These are phyloP conservation scores for Viridothelium virens DNA, from an alignment of 495 filamentous ascomycete genomes.

Conservation along the genomic window DNA sequence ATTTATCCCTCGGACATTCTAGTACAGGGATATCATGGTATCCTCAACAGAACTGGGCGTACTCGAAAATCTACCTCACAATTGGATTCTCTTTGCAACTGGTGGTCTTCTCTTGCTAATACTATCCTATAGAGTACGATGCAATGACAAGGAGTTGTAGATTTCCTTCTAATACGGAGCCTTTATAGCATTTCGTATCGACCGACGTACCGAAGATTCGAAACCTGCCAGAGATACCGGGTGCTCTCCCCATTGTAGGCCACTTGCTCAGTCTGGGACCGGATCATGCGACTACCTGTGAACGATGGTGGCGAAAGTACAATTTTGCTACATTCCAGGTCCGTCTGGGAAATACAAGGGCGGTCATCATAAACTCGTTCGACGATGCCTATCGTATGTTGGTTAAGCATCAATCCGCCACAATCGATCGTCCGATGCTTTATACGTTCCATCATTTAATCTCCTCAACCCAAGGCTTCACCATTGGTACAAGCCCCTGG, in stretches of 20 bases:
- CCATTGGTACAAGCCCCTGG: conserved; percentile 63
- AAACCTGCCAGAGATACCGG: conserved; percentile 46
- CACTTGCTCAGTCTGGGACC: conserved; percentile 50
- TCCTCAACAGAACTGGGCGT: neutral
- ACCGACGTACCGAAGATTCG: conserved; percentile 45
- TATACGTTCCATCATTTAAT: conserved; percentile 66
- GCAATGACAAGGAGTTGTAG: neutral
- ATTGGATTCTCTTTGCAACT: neutral
- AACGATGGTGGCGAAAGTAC: conserved; percentile 48
- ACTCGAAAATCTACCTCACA: neutral
- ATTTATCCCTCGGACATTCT: too few species aligned
- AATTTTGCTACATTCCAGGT: conserved; percentile 49
- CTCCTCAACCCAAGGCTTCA: conserved; percentile 63
- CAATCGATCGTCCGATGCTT: conserved; percentile 60
- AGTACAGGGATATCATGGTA: neutral
- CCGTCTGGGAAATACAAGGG: conserved; percentile 44
- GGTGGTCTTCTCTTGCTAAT: neutral
- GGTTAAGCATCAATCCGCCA: conserved; percentile 56
- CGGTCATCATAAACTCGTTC: conserved; percentile 42
- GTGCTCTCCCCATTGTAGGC: conserved; percentile 43
- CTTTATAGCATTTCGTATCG: neutral
- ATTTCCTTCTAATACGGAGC: neutral
- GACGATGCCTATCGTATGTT: conserved; percentile 56
- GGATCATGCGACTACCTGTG: conserved; percentile 48
- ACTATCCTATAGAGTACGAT: neutral